Evolutionary conservation across 1,139 yeast species (phyloP), one percentile per base, ranked within the genome.

Genomic region (Hansenula sp.): DNA sequence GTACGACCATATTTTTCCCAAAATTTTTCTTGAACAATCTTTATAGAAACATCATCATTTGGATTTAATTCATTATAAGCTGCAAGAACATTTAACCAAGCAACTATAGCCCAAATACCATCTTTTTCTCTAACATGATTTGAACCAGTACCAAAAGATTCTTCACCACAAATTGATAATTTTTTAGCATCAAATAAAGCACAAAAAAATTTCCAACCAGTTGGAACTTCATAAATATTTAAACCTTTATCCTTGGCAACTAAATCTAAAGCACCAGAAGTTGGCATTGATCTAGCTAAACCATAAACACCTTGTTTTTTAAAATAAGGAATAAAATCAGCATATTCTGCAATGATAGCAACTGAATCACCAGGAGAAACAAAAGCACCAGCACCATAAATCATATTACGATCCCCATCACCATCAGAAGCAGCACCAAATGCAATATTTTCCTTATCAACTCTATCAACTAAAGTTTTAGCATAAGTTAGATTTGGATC

Each of bases 341-440:
- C 92, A 59, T 92, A 86, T 67, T 92, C 97, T 19, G 97, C 90
- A 61, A 92, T 92, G 53, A 92, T 90, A 34, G 98, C 98, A 27
- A 92, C 97, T 7, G 96, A 86, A 64, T 92, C 98, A 61, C 98
- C 97, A 3, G 98, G 98, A 1, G 97, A 89, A 10, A 92, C 98
- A 65, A 92, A 94, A 2, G 97, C 78, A 40, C 87, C 86, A 32
- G 90, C 90, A 45, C 98, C 98, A 64, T 92, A 92, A 57, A 92
- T 94, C 98, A 92, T 92, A 65, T 92, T 92, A 68, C 98, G 79
- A 64, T 92, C 98, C 63, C 98, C 98, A 60, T 92, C 98, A 64
- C 98, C 98, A 61, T 92, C 98, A 16, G 95, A 84, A 7, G 98
- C 98, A 30, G 98, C 98, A 51, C 98, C 98, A 64, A 92, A 90